Percentiles rank a stretch among this genome's conserved stretches.
phyloP scores from a whole-genome alignment of 345 rosid genomes.

The Sisymbrium irio region DNA sequence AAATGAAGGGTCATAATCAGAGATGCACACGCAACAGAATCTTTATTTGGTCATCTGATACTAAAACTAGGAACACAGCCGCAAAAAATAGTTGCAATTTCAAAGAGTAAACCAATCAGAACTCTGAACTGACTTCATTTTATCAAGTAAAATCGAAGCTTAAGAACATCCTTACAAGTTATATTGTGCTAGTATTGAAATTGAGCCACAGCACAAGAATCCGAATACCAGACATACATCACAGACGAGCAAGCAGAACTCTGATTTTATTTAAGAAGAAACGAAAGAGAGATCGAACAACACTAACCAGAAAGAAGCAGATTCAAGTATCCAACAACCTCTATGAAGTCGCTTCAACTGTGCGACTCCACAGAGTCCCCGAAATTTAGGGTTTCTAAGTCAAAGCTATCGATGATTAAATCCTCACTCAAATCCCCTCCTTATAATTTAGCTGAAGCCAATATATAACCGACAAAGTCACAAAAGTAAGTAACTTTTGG shows the following conservation, averaged over 20 bases:
- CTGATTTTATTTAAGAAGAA: neutral
- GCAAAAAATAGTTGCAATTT: neutral
- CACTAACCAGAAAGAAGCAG: constrained; percentile 21
- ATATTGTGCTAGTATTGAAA: neutral
- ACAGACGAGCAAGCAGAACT: neutral
- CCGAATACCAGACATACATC: constrained; percentile 15
- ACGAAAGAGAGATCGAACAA: neutral
- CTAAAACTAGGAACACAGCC: neutral
- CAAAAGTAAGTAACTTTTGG: neutral
- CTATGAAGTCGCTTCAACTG: neutral
- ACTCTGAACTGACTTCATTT: neutral
- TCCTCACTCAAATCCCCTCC: constrained; percentile 2
- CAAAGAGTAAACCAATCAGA: neutral
- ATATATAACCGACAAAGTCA: neutral
- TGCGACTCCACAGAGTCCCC: neutral
- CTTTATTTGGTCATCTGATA: neutral
- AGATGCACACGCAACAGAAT: neutral
- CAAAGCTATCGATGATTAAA: neutral
- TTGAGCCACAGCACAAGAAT: neutral
- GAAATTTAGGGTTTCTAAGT: constrained; percentile 15
- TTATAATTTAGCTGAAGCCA: neutral
- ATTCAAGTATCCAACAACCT: neutral
- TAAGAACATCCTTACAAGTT: neutral
- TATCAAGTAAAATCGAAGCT: neutral
- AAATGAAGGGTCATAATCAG: neutral